These are phyloP conservation scores for Pseudozyma pruni DNA, from an alignment of 1,284 basidiomycete genomes.

Conservation along the genomic window DNA sequence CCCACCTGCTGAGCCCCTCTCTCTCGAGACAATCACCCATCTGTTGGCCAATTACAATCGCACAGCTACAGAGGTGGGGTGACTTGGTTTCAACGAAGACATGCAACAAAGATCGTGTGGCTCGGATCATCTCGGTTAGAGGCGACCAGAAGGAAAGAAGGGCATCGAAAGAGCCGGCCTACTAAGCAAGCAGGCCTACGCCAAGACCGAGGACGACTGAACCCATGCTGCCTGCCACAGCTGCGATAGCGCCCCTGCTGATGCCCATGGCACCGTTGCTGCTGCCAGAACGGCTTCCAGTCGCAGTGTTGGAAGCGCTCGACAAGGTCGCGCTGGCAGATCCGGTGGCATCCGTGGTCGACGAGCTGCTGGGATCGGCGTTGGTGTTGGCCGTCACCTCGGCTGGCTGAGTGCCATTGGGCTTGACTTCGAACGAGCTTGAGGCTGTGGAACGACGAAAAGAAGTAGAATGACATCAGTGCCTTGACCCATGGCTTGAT, in stretches of 20 bases:
- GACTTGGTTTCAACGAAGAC: too few species aligned
- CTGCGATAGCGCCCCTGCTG: slow-evolving; percentile 5
- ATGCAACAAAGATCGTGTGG: too few species aligned
- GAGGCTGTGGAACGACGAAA: slow-evolving; percentile 11
- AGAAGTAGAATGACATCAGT: background rate
- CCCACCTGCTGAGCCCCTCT: too few species aligned
- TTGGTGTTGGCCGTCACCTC: slow-evolving; percentile 49
- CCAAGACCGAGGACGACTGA: slow-evolving; percentile 29
- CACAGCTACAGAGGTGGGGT: too few species aligned
- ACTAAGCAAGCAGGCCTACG: slow-evolving; percentile 21
- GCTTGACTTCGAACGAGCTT: slow-evolving; percentile 41
- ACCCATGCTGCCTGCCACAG: slow-evolving; percentile 22
- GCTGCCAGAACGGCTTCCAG: background rate
- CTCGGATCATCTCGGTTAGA: too few species aligned
- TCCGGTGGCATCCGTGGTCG: slow-evolving; percentile 31
- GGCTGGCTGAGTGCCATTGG: slow-evolving; percentile 50
- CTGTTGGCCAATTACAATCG: too few species aligned
- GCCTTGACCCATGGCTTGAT: too few species aligned
- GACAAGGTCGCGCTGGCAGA: slow-evolving; percentile 36
- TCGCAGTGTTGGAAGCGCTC: slow-evolving; percentile 12
- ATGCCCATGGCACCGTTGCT: slow-evolving; percentile 18
- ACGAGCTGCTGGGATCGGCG: slow-evolving; percentile 36
- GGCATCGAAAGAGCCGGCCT: too few species aligned
- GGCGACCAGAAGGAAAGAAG: too few species aligned
- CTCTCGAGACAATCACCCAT: too few species aligned